Evolutionary conservation across 2,329 filamentous ascomycete species (phyloP), one percentile per base, ranked within the genome.

Genomic region (Neonectria hederae): DNA sequence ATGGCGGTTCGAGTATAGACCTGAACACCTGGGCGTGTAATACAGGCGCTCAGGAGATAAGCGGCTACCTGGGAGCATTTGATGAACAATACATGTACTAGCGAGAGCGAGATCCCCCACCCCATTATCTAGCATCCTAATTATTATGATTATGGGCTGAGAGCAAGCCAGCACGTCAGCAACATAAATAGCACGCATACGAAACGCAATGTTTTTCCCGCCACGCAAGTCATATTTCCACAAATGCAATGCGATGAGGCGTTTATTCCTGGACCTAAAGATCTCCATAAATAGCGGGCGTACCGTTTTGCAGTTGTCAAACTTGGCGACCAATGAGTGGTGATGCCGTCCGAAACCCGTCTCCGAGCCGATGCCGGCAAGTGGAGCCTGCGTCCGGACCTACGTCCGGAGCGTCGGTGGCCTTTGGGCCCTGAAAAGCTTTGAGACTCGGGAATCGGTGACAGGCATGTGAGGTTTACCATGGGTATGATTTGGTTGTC

Each of bases 41-140:
- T 60, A 53, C 65, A 10, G 57, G 55, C 4, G 48, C 53, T 2
- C 66, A 69, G 40, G 70, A 73, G 3, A 26, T 69, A 49, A 63
- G 58, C 21, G 68, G 65, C 3, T 65, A 68, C 30, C 24, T 70
- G 38, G 62, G 52, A 1, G 65, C 59, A 14, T 66, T 72, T 61
- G 68, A 74, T 40, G 72, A 74, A 40, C 72, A 74, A 42, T 71
- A 72, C 21, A 73, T 74, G 70, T 74, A 74, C 24, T 74, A 65
- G 49, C 17, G 24, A 26, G 7, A 38, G 40, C 24, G 32, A 42
- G 14, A 51, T 21, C 19, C 22, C 14, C 21, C 19, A 28, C 26
- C 10, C 22, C 24, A 22, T 14, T 48, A 28, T 22, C n/a, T 46
- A 51, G 30, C 21, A 26, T 19, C 42, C 7, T 17, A 38, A 19